A percentile compares a stretch with the other conserved stretches of the same genome.
phyloP scores from a whole-genome alignment of 345 rosid species.

The Melaleuca alternifolia region DNA sequence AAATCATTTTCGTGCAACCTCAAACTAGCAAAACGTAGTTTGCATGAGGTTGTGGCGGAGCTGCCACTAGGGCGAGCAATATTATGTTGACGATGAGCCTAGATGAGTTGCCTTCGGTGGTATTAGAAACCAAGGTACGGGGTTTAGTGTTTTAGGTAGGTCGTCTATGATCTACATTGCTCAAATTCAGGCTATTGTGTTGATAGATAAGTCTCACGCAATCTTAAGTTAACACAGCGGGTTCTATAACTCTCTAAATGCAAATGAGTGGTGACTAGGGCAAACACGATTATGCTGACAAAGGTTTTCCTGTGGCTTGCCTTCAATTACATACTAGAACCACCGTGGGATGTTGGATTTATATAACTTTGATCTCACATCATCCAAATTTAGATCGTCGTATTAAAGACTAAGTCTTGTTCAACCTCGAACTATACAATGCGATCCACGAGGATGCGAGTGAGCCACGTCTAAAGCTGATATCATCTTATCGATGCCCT shows the following conservation, averaged over 20 bases:
- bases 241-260: neutral
- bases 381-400: neutral
- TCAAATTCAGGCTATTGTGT: neutral
- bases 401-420: neutral
- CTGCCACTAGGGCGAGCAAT: neutral
- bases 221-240: neutral
- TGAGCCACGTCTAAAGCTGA: neutral
- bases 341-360: neutral
- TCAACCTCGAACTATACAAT: neutral
- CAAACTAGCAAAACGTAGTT: neutral
- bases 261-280: neutral
- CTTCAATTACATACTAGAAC: neutral
- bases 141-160: neutral
- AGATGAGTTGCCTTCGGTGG: neutral
- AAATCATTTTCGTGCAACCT: neutral
- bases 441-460: neutral
- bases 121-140: neutral
- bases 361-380: neutral
- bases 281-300: fast-evolving
- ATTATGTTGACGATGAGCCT: neutral
- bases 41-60: neutral
- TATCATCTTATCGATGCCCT: neutral
- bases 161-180: fast-evolving
- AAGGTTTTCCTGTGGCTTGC: neutral
- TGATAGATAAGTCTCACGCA: neutral